Conservation (phyloP, 257 asterid species). For the Solanum chilense region DNA sequence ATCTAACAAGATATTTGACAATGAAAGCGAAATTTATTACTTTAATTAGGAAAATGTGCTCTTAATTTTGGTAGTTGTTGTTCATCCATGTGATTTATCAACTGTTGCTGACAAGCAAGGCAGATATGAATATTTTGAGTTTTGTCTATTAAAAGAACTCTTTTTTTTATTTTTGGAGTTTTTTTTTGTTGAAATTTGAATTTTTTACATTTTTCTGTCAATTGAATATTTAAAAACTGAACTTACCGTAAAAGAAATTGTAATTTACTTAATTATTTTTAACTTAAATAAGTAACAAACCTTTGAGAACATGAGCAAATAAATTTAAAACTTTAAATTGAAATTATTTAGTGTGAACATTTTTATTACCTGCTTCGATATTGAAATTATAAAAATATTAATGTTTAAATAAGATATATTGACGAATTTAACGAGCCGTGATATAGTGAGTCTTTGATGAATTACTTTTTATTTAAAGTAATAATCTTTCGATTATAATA, state of each 20-base stretch:
- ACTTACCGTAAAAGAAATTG: background rate
- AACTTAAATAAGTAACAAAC: too few relatives aligned
- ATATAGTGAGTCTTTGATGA: too few relatives aligned
- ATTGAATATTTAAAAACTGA: background rate
- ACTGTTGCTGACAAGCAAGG: background rate
- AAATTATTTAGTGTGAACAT: background rate
- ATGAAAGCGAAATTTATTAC: background rate
- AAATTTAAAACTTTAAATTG: too few relatives aligned
- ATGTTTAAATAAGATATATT: too few relatives aligned
- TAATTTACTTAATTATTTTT: background rate
- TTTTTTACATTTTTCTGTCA: background rate
- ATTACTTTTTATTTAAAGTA: too few relatives aligned
- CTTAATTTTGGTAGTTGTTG: background rate
- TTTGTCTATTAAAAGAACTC: background rate
- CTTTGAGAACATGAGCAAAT: background rate
- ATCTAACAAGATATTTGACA: background rate
- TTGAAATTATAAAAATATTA: too few relatives aligned
- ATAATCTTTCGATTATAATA: too few relatives aligned
- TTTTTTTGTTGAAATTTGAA: background rate
- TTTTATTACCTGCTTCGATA: background rate
- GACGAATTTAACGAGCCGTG: background rate
- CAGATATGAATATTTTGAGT: background rate
- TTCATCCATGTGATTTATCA: background rate
- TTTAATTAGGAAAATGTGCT: background rate
- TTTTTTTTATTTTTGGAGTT: background rate